Evolutionary conservation across 179 eudicot species (phyloP).

Genomic region (Spinacia oleracea): DNA sequence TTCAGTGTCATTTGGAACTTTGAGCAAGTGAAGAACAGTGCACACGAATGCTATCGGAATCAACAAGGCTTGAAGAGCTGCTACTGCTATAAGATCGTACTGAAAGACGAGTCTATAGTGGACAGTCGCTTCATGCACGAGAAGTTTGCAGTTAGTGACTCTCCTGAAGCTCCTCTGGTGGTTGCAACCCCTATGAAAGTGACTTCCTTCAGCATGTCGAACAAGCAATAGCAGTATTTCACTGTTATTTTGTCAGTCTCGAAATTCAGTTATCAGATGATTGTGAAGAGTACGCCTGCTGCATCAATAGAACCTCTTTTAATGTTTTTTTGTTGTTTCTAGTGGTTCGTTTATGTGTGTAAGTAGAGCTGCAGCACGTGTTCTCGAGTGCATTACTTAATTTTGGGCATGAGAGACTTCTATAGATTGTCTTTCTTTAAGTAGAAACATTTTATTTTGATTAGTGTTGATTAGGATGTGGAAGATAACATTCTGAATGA

Average conservation of each 20-base stretch:
- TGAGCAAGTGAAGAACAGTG: conserved; percentile 89
- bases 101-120: conserved; percentile 86
- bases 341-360: background rate
- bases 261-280: background rate
- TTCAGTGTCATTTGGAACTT: conserved; percentile 91
- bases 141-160: conserved; percentile 56
- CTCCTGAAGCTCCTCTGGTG: conserved; percentile 89
- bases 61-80: conserved; percentile 93
- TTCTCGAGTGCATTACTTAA: conserved; percentile 10
- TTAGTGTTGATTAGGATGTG: conserved; percentile 1
- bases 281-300: conserved; percentile 1
- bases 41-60: conserved; percentile 70
- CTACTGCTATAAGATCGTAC: conserved; percentile 78
- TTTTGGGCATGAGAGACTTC: background rate
- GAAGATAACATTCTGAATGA: background rate
- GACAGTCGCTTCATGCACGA: conserved; percentile 97
- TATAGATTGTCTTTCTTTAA: background rate
- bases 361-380: background rate
- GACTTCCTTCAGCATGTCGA: conserved; percentile 79
- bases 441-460: background rate
- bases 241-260: background rate
- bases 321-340: background rate
- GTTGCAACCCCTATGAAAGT: conserved; percentile 95
- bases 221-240: conserved; percentile 24
- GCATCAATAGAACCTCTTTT: background rate